Evolutionary conservation across 345 rosid genomes (phyloP).

Genomic region (Syzygium aqueum): DNA sequence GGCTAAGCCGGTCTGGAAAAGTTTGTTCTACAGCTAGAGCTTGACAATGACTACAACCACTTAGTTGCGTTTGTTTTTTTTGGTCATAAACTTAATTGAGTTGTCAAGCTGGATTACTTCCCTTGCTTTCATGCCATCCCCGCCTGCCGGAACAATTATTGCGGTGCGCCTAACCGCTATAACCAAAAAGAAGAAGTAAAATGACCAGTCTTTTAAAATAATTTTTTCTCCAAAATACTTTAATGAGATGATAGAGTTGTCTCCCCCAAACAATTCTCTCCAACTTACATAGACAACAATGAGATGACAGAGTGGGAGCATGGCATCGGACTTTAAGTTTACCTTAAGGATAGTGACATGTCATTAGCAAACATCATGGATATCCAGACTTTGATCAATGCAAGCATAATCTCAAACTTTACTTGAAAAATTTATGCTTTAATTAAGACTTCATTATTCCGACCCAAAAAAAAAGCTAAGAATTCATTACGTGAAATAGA

Average conservation of each 20-base stretch:
- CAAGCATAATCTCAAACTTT: neutral
- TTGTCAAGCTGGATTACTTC: neutral
- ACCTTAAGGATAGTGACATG: neutral
- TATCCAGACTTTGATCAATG: neutral
- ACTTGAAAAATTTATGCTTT: neutral
- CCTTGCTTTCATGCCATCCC: neutral
- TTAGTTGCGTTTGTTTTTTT: too few relatives aligned
- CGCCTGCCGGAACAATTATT: neutral
- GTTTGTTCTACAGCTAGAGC: too few relatives aligned
- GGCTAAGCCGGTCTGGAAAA: too few relatives aligned
- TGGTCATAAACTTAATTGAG: too few relatives aligned
- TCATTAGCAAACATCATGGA: neutral
- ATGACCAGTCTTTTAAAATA: neutral
- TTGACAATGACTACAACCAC: neutral
- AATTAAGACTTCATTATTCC: neutral
- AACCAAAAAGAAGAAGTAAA: neutral
- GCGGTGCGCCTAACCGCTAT: neutral
- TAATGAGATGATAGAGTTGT: neutral
- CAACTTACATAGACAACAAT: neutral
- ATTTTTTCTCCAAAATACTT: neutral
- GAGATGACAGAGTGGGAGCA: neutral
- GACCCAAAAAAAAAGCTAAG: neutral
- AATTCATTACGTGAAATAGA: neutral
- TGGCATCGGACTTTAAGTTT: neutral
- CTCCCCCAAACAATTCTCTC: neutral